Conservation (phyloP, 202 grass and related monocot species). For the Bolboschoenoplectus hybrid region DNA sequence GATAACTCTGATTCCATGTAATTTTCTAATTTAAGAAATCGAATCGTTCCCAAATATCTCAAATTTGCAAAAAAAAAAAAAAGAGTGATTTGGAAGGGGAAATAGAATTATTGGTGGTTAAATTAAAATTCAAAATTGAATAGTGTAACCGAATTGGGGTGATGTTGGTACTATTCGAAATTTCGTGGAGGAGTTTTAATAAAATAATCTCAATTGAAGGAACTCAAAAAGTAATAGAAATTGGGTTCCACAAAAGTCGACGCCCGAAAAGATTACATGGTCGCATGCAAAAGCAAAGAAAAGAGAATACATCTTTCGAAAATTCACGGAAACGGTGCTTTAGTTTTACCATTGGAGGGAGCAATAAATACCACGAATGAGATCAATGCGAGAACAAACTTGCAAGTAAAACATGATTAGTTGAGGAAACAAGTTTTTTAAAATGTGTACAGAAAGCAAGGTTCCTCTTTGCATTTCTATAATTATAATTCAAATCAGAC, state of each 20-base stretch:
- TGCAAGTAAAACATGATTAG: not conserved
- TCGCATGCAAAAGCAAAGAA: slow-evolving; percentile 19
- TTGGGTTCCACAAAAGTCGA: not conserved
- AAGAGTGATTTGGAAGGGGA: not conserved
- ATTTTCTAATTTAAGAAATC: slow-evolving; percentile 39
- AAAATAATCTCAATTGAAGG: not conserved
- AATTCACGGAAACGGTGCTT: not conserved
- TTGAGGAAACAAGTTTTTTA: not conserved
- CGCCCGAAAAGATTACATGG: not conserved
- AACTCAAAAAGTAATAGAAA: not conserved
- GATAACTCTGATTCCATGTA: slow-evolving; percentile 8
- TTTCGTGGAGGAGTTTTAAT: not conserved
- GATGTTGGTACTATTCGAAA: not conserved
- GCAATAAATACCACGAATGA: not conserved
- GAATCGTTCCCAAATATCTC: slow-evolving; percentile 25
- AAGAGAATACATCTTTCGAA: not conserved
- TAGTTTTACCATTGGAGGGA: not conserved
- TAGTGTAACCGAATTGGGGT: not conserved
- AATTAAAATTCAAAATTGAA: not conserved
- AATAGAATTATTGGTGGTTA: not conserved
- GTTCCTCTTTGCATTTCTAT: not conserved
- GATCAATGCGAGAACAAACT: not conserved
- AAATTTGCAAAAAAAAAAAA: slow-evolving; percentile 12
- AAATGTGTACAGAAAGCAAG: not conserved
- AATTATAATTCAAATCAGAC: not conserved